These are phyloP conservation scores for Dorcoceras hygrometricum DNA, from an alignment of 257 asterid genomes.

Conservation along the genomic window DNA sequence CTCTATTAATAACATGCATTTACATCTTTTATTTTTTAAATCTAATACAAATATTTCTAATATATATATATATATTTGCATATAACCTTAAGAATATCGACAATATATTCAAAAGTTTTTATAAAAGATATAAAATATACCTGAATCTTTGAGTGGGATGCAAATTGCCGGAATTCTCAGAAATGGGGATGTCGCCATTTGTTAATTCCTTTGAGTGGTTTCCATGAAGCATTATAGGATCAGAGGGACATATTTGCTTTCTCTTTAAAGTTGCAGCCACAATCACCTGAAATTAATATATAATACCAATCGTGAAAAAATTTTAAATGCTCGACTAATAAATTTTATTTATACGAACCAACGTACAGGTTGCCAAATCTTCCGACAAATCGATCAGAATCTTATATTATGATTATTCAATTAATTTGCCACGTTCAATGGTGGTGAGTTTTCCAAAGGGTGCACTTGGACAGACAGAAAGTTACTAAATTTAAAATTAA, in stretches of 20 bases:
- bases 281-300: conserved; percentile 47
- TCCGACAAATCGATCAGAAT: conserved; percentile 47
- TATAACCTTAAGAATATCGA: not conserved
- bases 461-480: conserved; percentile 16
- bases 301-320: not conserved
- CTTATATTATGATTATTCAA: conserved; percentile 19
- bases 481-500: conserved; percentile 30
- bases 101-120: not conserved
- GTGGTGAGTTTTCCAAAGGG: conserved; percentile 20
- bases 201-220: conserved; percentile 36
- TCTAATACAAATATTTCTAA: too few species aligned
- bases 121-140: conserved; percentile 30
- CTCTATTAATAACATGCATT: too few species aligned
- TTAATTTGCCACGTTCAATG: conserved; percentile 25
- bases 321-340: not conserved
- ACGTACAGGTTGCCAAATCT: conserved; percentile 44
- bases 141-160: conserved; percentile 61
- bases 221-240: conserved; percentile 63
- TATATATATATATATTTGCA: too few species aligned
- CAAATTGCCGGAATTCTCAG: conserved; percentile 32
- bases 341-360: not conserved
- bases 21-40: too few species aligned
- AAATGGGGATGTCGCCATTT: conserved; percentile 26
- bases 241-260: conserved; percentile 53
- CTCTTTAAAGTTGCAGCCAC: conserved; percentile 85